Conservation (phyloP, 2,329 filamentous ascomycete species). For the Pezicula radicicola region DNA sequence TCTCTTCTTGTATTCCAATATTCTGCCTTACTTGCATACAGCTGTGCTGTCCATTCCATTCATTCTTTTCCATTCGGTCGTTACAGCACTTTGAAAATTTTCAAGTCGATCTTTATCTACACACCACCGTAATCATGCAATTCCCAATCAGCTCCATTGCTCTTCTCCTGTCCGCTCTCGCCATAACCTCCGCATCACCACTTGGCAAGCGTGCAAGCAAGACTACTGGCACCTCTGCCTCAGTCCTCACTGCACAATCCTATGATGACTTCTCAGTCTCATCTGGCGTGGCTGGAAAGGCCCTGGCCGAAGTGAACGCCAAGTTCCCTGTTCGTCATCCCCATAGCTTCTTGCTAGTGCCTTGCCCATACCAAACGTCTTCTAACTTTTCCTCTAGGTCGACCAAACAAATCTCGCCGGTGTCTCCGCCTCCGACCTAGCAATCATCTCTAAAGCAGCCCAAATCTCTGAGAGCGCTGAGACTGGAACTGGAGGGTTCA, state of each 20-base stretch:
- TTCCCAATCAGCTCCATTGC: conserved; percentile 16
- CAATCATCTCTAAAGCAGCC: conserved; percentile 45
- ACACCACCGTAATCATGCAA: conserved; percentile 9
- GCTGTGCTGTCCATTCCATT: too few species aligned
- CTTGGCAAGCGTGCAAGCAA: neutral
- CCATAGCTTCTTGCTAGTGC: too few species aligned
- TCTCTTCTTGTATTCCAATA: too few species aligned
- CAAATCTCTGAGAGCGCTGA: conserved; percentile 53
- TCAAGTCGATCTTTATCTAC: neutral
- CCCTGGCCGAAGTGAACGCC: conserved; percentile 48
- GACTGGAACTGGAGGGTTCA: conserved; percentile 44
- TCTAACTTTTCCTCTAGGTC: conserved; percentile 32
- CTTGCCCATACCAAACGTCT: too few species aligned
- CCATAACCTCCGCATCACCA: conserved; percentile 5
- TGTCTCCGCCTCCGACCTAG: conserved; percentile 44
- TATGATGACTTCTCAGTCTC: conserved; percentile 43
- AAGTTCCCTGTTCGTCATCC: conserved; percentile 45
- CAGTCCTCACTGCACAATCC: conserved; percentile 13
- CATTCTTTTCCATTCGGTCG: too few species aligned
- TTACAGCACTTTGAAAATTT: too few species aligned
- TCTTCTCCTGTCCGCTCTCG: conserved; percentile 8
- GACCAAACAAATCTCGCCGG: conserved; percentile 40
- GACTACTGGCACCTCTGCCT: neutral
- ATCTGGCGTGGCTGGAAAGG: conserved; percentile 48
- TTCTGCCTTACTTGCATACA: too few species aligned